Evolutionary conservation across 2,329 filamentous ascomycete species (phyloP).

Genomic region (Diaporthe eres): DNA sequence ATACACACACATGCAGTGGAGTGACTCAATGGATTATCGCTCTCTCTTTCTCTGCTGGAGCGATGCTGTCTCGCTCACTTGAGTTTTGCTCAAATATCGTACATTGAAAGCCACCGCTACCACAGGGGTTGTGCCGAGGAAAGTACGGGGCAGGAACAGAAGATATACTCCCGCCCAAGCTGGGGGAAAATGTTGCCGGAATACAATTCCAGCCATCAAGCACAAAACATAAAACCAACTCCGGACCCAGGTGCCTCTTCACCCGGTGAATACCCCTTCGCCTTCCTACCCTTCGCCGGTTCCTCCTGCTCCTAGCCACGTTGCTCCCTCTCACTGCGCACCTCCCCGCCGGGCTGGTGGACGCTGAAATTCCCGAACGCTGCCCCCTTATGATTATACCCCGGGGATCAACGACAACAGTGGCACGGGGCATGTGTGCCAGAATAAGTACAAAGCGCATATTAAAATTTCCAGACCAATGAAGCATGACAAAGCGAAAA

Average conservation of each 20-base stretch:
- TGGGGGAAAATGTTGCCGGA: conserved; percentile 19
- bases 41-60: not conserved
- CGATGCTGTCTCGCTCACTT: conserved; percentile 23
- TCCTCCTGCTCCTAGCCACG: not conserved
- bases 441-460: conserved; percentile 20
- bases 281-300: conserved; percentile 28
- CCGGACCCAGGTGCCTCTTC: conserved; percentile 12
- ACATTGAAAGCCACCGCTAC: conserved; percentile 13
- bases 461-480: not conserved
- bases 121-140: not conserved
- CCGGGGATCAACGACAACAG: conserved; percentile 10
- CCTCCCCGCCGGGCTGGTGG: conserved; percentile 8
- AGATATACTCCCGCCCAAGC: conserved; percentile 19
- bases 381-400: conserved; percentile 7
- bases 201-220: conserved; percentile 35
- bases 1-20: not conserved
- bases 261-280: conserved; percentile 28
- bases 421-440: conserved; percentile 33
- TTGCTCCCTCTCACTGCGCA: not conserved
- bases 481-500: conserved; percentile 3
- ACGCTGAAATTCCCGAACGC: not conserved
- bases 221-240: conserved; percentile 34
- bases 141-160: conserved; percentile 27
- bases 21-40: conserved; percentile 18
- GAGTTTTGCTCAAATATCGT: conserved; percentile 25